Percentiles rank a stretch among this genome's conserved stretches.
These are phyloP conservation scores for Yamadazyma spencermartinsiae DNA, from an alignment of 1,139 yeast species.

Conservation along the genomic window DNA sequence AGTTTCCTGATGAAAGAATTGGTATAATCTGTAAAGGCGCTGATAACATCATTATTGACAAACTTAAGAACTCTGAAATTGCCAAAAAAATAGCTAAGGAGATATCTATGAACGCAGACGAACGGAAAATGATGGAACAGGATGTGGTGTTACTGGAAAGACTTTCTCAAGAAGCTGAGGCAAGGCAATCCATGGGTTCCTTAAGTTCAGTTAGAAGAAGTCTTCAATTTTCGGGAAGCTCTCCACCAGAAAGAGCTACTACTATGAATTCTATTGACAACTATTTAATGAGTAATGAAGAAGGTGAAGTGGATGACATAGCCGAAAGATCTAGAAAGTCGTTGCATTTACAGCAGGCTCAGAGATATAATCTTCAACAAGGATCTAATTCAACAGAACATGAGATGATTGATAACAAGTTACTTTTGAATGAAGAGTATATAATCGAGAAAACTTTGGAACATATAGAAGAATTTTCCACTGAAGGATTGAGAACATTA, in stretches of 20 bases:
- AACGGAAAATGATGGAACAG: constrained; percentile 79
- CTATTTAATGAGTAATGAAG: constrained; percentile 51
- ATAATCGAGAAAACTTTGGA: constrained; percentile 81
- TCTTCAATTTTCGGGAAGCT: constrained; percentile 21
- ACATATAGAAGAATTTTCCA: constrained; percentile 90
- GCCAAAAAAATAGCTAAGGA: constrained; percentile 67
- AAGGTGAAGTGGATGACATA: constrained; percentile 60
- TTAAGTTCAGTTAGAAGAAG: constrained; percentile 35
- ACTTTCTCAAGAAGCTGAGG: constrained; percentile 35
- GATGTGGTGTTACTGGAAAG: constrained; percentile 63
- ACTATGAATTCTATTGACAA: constrained; percentile 54
- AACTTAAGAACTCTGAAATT: constrained; percentile 55
- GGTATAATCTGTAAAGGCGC: constrained; percentile 93
- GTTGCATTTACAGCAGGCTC: constrained; percentile 59
- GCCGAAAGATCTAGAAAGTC: constrained; percentile 63
- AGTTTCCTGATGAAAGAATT: constrained; percentile 76
- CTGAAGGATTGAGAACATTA: constrained; percentile 90
- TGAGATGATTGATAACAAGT: constrained; percentile 48
- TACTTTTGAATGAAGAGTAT: constrained; percentile 73
- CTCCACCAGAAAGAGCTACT: constrained; percentile 17
- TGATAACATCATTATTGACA: constrained; percentile 85
- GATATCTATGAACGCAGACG: constrained; percentile 55
- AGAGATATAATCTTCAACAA: constrained; percentile 48
- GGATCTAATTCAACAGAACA: constrained; percentile 2
- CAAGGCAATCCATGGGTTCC: constrained; percentile 26